These are phyloP conservation scores for Jamesozyma rosinii DNA, from an alignment of 805 yeast species.

Conservation along the genomic window DNA sequence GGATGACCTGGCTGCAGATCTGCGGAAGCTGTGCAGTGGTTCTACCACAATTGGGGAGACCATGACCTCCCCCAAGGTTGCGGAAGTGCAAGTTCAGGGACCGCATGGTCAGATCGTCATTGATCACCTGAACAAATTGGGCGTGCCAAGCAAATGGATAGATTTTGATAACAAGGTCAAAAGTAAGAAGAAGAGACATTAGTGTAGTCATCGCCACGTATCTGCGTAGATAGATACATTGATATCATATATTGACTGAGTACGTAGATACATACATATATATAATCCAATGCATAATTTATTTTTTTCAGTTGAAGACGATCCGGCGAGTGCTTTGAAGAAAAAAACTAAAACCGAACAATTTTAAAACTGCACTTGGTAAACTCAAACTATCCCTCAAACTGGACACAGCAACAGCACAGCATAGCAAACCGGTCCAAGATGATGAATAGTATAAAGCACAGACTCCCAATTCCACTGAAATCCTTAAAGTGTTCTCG, in stretches of 20 bases:
- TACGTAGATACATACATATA: too few species aligned
- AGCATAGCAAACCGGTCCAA: background rate
- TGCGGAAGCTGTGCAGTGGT: conserved; percentile 79
- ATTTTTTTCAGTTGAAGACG: too few species aligned
- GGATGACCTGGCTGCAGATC: conserved; percentile 52
- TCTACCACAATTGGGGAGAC: conserved; percentile 67
- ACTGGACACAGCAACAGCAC: too few species aligned
- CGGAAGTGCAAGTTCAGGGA: conserved; percentile 84
- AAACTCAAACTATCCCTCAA: too few species aligned
- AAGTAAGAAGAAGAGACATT: conserved; percentile 38
- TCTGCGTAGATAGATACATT: background rate
- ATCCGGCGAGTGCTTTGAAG: too few species aligned
- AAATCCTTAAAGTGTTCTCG: background rate
- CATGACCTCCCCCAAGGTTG: conserved; percentile 39
- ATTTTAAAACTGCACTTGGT: too few species aligned
- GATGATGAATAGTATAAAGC: background rate
- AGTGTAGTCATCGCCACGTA: background rate
- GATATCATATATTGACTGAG: background rate
- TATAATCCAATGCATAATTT: background rate
- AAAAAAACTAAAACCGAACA: background rate
- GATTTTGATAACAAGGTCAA: conserved; percentile 54
- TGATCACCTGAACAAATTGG: conserved; percentile 50
- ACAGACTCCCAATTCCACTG: background rate
- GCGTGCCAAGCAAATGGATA: conserved; percentile 60
- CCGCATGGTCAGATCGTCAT: conserved; percentile 61